phyloP scores from a whole-genome alignment of 2,329 filamentous ascomycete species.

The Fulvia fulva region DNA sequence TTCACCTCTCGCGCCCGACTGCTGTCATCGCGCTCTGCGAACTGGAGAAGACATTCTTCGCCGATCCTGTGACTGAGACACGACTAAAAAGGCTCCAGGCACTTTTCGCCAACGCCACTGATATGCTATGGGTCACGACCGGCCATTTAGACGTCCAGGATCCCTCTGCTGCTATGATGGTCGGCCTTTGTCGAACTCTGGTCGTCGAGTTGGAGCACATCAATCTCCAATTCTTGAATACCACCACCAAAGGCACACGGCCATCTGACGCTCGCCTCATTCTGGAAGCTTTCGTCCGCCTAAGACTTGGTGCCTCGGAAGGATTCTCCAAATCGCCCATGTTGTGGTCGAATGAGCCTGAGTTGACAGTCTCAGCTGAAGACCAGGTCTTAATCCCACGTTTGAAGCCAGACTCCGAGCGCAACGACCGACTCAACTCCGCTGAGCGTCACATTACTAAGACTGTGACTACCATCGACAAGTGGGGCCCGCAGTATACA shows the following conservation, averaged over 20 bases:
- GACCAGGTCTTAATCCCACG: constrained; percentile 20
- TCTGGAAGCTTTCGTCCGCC: constrained; percentile 15
- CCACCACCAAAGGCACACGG: constrained; percentile 4
- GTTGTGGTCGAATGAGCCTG: constrained; percentile 20
- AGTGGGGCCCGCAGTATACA: constrained; percentile 6
- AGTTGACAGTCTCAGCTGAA: constrained; percentile 17
- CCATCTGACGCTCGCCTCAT: constrained; percentile 11
- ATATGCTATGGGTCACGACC: constrained; percentile 17
- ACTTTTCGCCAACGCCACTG: constrained; percentile 12
- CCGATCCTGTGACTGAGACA: constrained; percentile 7
- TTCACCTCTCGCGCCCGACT: constrained; percentile 5
- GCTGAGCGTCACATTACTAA: constrained; percentile 21
- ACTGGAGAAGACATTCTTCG: constrained; percentile 18
- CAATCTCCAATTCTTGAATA: constrained; percentile 19
- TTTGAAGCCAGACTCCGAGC: constrained; percentile 18
- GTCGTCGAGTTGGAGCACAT: constrained; percentile 16
- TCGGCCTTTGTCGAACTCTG: constrained; percentile 18
- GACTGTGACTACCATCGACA: constrained; percentile 3
- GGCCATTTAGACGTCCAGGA: constrained; percentile 15
- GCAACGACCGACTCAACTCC: constrained; percentile 28
- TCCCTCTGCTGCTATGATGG: constrained; percentile 15
- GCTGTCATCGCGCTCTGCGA: constrained; percentile 20
- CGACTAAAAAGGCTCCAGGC: constrained; percentile 14
- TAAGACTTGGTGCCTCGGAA: constrained; percentile 12
- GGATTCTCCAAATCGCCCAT: constrained; percentile 6